A percentile compares a stretch with the other conserved stretches of the same genome.
Evolutionary conservation across 768 basidiomycete species (phyloP).

Genomic region (Lactifluus echinatus): DNA sequence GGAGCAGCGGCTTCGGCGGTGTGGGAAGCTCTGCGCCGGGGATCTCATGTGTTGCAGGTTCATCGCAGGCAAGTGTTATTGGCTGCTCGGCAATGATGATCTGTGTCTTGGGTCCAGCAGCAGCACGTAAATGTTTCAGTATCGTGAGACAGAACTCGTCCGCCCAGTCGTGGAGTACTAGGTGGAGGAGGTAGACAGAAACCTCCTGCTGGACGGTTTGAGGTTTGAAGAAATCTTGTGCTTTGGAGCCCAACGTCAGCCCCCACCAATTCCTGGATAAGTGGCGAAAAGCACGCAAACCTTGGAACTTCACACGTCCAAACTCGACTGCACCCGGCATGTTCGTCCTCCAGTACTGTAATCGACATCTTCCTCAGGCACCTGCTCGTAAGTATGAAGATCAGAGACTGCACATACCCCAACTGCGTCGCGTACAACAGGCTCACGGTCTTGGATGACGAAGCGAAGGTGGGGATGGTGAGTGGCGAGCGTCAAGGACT

Average conservation of each 20-base stretch:
- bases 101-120: conserved; percentile 21
- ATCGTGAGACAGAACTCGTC: conserved; percentile 23
- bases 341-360: conserved; percentile 4
- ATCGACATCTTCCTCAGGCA: not conserved
- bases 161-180: conserved; percentile 23
- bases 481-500: too few relatives aligned
- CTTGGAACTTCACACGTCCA: not conserved
- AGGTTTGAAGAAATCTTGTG: not conserved
- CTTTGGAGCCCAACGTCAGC: not conserved
- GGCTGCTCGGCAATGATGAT: conserved; percentile 25
- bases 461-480: too few relatives aligned
- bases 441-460: conserved; percentile 4
- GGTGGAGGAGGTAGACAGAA: not conserved
- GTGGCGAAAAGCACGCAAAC: not conserved
- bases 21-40: not conserved
- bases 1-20: too few relatives aligned
- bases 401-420: not conserved
- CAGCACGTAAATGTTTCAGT: conserved; percentile 1
- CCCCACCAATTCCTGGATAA: too few relatives aligned
- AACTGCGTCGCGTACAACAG: not conserved
- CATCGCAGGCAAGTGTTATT: conserved; percentile 22
- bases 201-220: not conserved
- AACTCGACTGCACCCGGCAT: not conserved
- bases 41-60: conserved; percentile 12
- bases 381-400: not conserved